Evolutionary conservation across 1,284 basidiomycete species (phyloP).

Genomic region (Sphaerobolus stellatus): DNA sequence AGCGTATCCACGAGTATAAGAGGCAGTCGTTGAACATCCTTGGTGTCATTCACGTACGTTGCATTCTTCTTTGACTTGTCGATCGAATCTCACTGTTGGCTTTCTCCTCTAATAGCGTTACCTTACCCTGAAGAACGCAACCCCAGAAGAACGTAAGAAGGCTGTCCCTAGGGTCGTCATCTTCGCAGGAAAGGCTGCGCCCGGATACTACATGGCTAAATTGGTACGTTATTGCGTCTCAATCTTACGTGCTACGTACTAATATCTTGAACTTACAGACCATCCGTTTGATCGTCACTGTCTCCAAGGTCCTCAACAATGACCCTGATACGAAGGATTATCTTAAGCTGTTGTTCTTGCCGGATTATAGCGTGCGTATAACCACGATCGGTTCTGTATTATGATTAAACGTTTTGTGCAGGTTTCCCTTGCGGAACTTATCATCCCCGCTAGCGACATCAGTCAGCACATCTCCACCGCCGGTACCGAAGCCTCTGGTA

Average conservation of each 20-base stretch:
- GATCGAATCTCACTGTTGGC: conserved; percentile 11
- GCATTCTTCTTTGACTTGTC: not conserved
- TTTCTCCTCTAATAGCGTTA: conserved; percentile 58
- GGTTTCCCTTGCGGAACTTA: conserved; percentile 81
- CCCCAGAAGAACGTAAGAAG: conserved; percentile 75
- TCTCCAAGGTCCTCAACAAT: conserved; percentile 78
- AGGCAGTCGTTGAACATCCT: conserved; percentile 84
- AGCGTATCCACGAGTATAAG: conserved; percentile 89
- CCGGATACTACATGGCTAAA: conserved; percentile 80
- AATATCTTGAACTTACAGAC: conserved; percentile 44
- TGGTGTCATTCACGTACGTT: conserved; percentile 77
- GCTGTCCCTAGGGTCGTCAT: conserved; percentile 79
- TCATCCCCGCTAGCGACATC: conserved; percentile 86
- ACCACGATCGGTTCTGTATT: not conserved
- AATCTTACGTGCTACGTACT: conserved; percentile 11
- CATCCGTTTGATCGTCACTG: conserved; percentile 90
- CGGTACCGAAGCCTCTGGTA: conserved; percentile 86
- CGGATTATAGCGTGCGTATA: conserved; percentile 70
- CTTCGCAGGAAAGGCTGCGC: conserved; percentile 88
- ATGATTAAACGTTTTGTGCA: conserved; percentile 1
- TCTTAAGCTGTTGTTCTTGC: conserved; percentile 82
- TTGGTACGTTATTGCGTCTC: conserved; percentile 43
- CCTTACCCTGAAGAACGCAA: conserved; percentile 75
- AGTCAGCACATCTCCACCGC: conserved; percentile 93
- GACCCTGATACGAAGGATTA: conserved; percentile 86